These are phyloP conservation scores for Cyathus striatus DNA, from an alignment of 768 basidiomycete species.

Conservation along the genomic window DNA sequence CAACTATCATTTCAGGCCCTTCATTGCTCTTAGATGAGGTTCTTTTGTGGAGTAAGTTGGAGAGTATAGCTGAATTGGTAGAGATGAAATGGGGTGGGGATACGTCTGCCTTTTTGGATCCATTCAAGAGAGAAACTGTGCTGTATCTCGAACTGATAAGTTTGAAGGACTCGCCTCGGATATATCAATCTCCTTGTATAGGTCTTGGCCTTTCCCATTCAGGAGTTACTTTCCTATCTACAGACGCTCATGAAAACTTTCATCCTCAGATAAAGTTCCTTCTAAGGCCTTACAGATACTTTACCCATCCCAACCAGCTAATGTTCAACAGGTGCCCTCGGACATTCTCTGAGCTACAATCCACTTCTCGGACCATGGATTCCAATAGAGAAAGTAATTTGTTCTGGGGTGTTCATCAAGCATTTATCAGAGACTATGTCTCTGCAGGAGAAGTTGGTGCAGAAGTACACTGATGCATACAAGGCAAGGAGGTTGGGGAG, in stretches of 20 bases:
- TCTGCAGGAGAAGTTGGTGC: conserved; percentile 32
- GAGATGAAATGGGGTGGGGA: conserved; percentile 49
- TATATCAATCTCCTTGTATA: conserved; percentile 68
- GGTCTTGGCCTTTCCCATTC: conserved; percentile 74
- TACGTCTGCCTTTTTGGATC: conserved; percentile 56
- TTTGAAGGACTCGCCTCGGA: conserved; percentile 8
- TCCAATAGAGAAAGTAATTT: conserved; percentile 1
- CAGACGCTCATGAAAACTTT: conserved; percentile 6
- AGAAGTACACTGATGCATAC: conserved; percentile 43
- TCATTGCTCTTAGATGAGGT: conserved; percentile 76
- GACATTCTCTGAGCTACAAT: conserved; percentile 58
- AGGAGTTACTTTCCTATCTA: conserved; percentile 33
- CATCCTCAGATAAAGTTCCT: conserved; percentile 60
- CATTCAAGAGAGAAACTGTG: conserved; percentile 1
- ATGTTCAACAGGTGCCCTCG: conserved; percentile 63
- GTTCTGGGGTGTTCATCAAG: background rate
- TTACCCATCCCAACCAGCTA: conserved; percentile 52
- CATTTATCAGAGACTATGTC: conserved; percentile 33
- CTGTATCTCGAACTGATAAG: conserved; percentile 3
- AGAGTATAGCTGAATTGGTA: conserved; percentile 52
- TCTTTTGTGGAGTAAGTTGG: conserved; percentile 42
- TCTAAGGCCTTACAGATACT: conserved; percentile 59
- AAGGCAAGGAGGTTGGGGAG: conserved; percentile 25
- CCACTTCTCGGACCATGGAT: conserved; percentile 8
- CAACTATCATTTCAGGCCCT: conserved; percentile 64